These are phyloP conservation scores for Podaxis carcinomalis DNA, from an alignment of 768 basidiomycete genomes.

Conservation along the genomic window DNA sequence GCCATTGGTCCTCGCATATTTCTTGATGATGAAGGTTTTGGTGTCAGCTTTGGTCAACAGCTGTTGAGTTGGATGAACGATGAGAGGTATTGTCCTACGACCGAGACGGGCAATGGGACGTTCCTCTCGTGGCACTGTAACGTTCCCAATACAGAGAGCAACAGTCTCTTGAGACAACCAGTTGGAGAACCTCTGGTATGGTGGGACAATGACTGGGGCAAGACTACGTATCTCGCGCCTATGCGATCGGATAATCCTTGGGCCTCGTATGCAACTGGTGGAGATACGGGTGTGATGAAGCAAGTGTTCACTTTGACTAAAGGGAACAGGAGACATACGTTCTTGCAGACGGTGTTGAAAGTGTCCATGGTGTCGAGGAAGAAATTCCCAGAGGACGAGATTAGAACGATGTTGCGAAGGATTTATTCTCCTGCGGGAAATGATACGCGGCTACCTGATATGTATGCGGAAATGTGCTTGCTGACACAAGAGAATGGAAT, in stretches of 20 bases:
- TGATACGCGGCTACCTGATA: neutral
- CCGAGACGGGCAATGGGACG: neutral
- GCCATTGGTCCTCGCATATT: conserved; percentile 14
- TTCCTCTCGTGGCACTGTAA: conserved; percentile 10
- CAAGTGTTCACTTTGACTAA: conserved; percentile 20
- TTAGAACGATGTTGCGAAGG: conserved; percentile 13
- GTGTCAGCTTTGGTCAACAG: conserved; percentile 11
- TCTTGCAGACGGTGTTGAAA: conserved; percentile 16
- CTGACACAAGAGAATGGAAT: conserved; percentile 11
- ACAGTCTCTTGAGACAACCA: neutral
- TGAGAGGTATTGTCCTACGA: neutral
- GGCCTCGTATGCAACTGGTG: conserved; percentile 10
- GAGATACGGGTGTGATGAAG: conserved; percentile 18
- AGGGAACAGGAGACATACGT: conserved; percentile 15
- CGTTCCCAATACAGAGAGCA: conserved; percentile 8
- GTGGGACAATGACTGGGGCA: conserved; percentile 13
- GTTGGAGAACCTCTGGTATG: conserved; percentile 15
- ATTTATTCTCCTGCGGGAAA: conserved; percentile 8
- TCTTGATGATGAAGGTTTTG: conserved; percentile 18
- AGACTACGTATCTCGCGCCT: conserved; percentile 8
- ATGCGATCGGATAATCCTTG: conserved; percentile 17
- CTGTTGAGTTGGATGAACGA: neutral
- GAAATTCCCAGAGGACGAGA: conserved; percentile 10
- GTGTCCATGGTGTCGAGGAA: conserved; percentile 10
- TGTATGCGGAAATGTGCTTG: conserved; percentile 6